Conservation (phyloP, 163 green algal species). For the Chlamydomonas reinhardtii region DNA sequence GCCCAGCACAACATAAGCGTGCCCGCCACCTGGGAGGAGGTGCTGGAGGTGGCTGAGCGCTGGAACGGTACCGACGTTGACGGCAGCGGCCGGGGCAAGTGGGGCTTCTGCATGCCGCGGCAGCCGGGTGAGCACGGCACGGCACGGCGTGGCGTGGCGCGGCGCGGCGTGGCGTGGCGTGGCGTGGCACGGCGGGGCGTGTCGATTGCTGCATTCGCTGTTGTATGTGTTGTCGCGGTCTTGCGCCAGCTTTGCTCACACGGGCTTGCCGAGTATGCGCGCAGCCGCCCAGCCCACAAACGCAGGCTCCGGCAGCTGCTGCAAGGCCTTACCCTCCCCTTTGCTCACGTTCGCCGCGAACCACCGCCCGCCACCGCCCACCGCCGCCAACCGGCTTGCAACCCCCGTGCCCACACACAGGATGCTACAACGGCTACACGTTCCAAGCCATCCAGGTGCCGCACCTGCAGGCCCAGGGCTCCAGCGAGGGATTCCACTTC, state of each 20-base stretch:
- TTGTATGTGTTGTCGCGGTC: no score
- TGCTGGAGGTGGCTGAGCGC: conserved; percentile 30
- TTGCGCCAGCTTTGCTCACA: no score
- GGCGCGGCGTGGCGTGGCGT: no score
- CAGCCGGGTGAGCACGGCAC: conserved; percentile 35
- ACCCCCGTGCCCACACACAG: background rate
- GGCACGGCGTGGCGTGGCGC: no score
- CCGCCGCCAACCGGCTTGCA: background rate
- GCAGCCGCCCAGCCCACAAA: no score
- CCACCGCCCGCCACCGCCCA: background rate
- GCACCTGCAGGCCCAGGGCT: conserved; percentile 28
- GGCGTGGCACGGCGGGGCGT: no score
- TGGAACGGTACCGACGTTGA: conserved; percentile 37
- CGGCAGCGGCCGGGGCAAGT: background rate
- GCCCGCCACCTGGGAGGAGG: conserved; percentile 43
- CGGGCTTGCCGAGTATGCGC: no score
- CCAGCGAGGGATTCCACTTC: conserved; percentile 43
- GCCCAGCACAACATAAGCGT: background rate
- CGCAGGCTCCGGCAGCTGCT: no score
- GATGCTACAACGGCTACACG: conserved; percentile 39
- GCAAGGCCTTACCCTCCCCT: no score
- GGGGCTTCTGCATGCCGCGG: conserved; percentile 39
- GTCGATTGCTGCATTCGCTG: no score
- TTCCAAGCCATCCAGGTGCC: conserved; percentile 38
- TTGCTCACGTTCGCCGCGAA: no score